A percentile compares a stretch with the other conserved stretches of the same genome.
Conservation (phyloP, 1,284 basidiomycete genomes). For the Sparassis latifolia region DNA sequence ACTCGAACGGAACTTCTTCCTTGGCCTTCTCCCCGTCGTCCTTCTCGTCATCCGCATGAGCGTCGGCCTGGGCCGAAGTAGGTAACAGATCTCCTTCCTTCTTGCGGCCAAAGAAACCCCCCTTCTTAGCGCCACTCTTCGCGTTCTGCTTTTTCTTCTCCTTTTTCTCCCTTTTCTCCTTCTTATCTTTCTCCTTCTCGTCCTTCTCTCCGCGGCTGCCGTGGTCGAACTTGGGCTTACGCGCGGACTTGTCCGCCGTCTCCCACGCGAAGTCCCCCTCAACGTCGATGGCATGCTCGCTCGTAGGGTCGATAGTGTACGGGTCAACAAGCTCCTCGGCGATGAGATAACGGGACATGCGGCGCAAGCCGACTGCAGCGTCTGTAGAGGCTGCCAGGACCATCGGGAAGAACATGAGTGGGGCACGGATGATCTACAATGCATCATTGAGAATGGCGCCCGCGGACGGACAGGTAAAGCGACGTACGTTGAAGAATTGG, state of each 20-base stretch:
- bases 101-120: conserved; percentile 9
- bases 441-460: neutral
- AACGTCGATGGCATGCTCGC: conserved; percentile 43
- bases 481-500: conserved; percentile 66
- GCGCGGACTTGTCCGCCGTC: conserved; percentile 30
- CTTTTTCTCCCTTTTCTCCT: conserved; percentile 10
- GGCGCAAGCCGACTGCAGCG: conserved; percentile 54
- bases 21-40: conserved; percentile 18
- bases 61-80: conserved; percentile 7
- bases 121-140: conserved; percentile 5
- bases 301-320: conserved; percentile 4
- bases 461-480: neutral
- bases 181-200: conserved; percentile 7
- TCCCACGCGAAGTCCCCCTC: conserved; percentile 72
- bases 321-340: conserved; percentile 18
- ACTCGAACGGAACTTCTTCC: conserved; percentile 54
- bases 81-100: conserved; percentile 19
- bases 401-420: conserved; percentile 47
- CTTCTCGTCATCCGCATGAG: conserved; percentile 7
- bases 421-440: conserved; percentile 47
- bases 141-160: conserved; percentile 5
- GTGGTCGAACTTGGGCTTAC: conserved; percentile 15
- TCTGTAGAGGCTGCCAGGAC: conserved; percentile 47
- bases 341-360: conserved; percentile 53
- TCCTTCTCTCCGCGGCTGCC: conserved; percentile 7